Percentiles rank a stretch among this genome's conserved stretches.
phyloP scores from a whole-genome alignment of 176 grass and related monocot species.

The Olyra latifolia region DNA sequence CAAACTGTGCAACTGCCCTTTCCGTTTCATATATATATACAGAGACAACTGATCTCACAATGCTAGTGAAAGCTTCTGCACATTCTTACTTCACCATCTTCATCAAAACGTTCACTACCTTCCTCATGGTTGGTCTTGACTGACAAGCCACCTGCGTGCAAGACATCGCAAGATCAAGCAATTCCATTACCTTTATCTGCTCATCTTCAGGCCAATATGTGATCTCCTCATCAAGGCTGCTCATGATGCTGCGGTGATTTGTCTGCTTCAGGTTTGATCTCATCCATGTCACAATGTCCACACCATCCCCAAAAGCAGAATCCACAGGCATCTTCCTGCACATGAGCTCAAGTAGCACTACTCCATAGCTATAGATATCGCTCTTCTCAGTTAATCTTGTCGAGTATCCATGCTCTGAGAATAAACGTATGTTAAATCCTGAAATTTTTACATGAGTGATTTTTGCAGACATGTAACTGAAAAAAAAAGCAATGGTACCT shows the following conservation, averaged over 20 bases:
- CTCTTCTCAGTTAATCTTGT: conserved; percentile 48
- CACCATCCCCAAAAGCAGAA: conserved; percentile 36
- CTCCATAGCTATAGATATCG: conserved; percentile 57
- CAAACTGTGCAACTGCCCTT: not conserved
- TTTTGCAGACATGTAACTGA: not conserved
- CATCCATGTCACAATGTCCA: conserved; percentile 51
- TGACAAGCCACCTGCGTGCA: conserved; percentile 39
- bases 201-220: conserved; percentile 42
- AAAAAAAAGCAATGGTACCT: conserved; percentile 15
- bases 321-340: conserved; percentile 54
- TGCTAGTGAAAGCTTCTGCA: not conserved
- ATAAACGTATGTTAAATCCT: not conserved
- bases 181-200: conserved; percentile 20
- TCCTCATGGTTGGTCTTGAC: conserved; percentile 54
- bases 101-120: conserved; percentile 39
- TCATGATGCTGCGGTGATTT: not conserved
- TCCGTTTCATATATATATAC: not conserved
- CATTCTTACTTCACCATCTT: conserved; percentile 5
- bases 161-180: conserved; percentile 41
- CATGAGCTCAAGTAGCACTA: conserved; percentile 52
- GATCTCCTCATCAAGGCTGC: conserved; percentile 48
- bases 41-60: not conserved
- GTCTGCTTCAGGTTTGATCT: conserved; percentile 30
- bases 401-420: conserved; percentile 46
- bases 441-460: not conserved